Conservation (phyloP, 108 stramenopile genomes). For the Pseudonitzschia delicatissima region DNA sequence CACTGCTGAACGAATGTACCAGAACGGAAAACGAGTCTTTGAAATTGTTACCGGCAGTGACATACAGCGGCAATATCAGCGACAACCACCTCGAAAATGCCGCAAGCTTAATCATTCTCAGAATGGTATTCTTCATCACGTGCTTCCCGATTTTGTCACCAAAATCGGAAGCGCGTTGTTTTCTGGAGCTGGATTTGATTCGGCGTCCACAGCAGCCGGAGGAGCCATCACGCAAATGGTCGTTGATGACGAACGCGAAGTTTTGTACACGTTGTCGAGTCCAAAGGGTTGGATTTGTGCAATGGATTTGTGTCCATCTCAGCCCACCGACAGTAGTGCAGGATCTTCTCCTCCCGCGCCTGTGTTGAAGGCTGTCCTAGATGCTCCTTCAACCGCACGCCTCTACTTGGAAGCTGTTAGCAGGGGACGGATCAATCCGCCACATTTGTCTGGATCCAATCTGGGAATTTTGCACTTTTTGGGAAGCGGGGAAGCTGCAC, state of each 20-base stretch:
- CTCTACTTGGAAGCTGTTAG: constrained; percentile 75
- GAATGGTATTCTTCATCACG: constrained; percentile 27
- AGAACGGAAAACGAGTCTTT: constrained; percentile 56
- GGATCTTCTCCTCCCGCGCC: neutral
- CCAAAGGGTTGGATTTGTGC: constrained; percentile 70
- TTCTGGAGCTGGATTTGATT: constrained; percentile 35
- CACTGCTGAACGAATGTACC: constrained; percentile 12
- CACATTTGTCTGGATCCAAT: constrained; percentile 28
- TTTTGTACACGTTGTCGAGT: constrained; percentile 71
- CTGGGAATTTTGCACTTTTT: constrained; percentile 64
- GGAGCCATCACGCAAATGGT: constrained; percentile 72
- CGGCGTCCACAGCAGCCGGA: constrained; percentile 46
- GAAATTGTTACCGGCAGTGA: constrained; percentile 27
- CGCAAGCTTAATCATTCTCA: constrained; percentile 77
- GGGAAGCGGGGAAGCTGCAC: constrained; percentile 67
- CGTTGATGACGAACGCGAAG: constrained; percentile 63
- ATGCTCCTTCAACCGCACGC: constrained; percentile 59
- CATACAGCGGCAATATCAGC: neutral
- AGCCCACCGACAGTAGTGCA: neutral
- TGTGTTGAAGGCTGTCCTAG: constrained; percentile 47
- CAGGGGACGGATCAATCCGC: constrained; percentile 65
- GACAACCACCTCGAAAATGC: constrained; percentile 65
- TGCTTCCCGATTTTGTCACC: constrained; percentile 63
- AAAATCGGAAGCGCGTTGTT: constrained; percentile 45
- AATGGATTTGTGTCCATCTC: constrained; percentile 50